Percentiles rank a stretch among this genome's conserved stretches.
Evolutionary conservation across 129 eudicot genomes (phyloP).

Genomic region (Daucus carota): DH1_v3.0 NC_030381.2:3575501-3576000

Average conservation of each 20-base stretch:
- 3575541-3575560: not conserved
- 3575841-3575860: slow-evolving; percentile 90
- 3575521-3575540: not conserved
- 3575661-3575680: slow-evolving; percentile 76
- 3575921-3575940: slow-evolving; percentile 35
- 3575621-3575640: not conserved
- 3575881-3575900: slow-evolving; percentile 87
- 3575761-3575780: slow-evolving; percentile 18
- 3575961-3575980: not conserved
- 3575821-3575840: slow-evolving; percentile 91
- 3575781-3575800: slow-evolving; percentile 67
- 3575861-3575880: slow-evolving; percentile 85
- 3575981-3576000: not conserved
- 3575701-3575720: slow-evolving; percentile 62
- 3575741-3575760: not conserved
- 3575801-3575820: slow-evolving; percentile 88
- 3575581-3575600: not conserved
- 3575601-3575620: not conserved
- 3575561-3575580: not conserved
- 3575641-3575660: slow-evolving; percentile 59
- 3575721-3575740: not conserved
- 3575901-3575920: slow-evolving; percentile 75
- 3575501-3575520: not conserved
- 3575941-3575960: not conserved
- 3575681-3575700: slow-evolving; percentile 96